A percentile compares a stretch with the other conserved stretches of the same genome.
Conservation (phyloP, 106 monocot species). For the Alisma plantagoaquatica region DNA sequence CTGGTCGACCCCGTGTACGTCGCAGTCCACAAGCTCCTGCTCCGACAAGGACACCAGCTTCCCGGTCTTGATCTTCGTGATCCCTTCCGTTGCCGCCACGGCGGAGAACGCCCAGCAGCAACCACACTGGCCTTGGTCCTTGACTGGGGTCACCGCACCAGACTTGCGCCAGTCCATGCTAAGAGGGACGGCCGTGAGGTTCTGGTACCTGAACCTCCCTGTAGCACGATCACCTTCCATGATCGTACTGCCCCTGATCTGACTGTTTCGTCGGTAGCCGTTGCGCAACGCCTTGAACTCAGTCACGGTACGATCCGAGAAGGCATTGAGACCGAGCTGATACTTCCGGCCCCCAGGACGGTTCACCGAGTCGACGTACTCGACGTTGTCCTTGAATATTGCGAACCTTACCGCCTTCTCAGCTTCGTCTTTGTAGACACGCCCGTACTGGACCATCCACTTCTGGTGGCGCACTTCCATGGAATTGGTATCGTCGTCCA, state of each 20-base stretch:
- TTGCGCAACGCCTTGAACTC: constrained; percentile 11
- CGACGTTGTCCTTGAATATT: constrained; percentile 6
- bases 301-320: constrained; percentile 4
- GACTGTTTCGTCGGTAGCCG: neutral
- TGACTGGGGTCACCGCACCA: constrained; percentile 8
- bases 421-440: too few relatives aligned
- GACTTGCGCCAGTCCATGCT: constrained; percentile 3
- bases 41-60: too few relatives aligned
- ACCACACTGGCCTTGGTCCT: constrained; percentile 14
- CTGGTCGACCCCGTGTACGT: neutral
- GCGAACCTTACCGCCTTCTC: constrained; percentile 5
- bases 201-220: constrained; percentile 1
- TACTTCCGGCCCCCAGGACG: neutral
- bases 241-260: neutral
- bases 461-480: neutral
- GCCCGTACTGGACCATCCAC: too few relatives aligned
- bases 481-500: too few relatives aligned
- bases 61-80: too few relatives aligned
- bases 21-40: too few relatives aligned
- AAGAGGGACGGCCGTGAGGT: neutral
- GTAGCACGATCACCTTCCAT: neutral
- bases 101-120: too few relatives aligned
- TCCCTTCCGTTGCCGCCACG: too few relatives aligned
- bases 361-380: constrained; percentile 7
- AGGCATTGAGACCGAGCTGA: constrained; percentile 1